phyloP scores from a whole-genome alignment of 2,329 filamentous ascomycete species.

The Mollisia scopiformis region DNA sequence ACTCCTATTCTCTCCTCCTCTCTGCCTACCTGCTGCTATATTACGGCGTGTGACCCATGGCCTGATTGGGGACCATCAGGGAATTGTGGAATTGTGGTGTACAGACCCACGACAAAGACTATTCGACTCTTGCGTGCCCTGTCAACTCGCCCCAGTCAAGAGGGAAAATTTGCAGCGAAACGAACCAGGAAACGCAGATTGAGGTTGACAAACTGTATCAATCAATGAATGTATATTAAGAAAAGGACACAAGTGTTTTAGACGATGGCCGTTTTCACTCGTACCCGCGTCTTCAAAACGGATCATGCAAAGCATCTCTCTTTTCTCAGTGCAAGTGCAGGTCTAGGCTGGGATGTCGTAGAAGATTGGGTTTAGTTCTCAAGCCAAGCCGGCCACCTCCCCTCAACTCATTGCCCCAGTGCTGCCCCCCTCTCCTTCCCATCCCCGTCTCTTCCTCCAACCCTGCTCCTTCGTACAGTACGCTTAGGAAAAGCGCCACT shows the following conservation, averaged over 20 bases:
- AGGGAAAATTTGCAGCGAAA: no score
- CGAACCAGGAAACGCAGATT: no score
- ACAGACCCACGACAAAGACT: no score
- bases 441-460: no score
- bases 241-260: not conserved
- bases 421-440: no score
- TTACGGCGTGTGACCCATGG: conserved; percentile 16
- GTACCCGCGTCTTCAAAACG: not conserved
- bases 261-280: not conserved
- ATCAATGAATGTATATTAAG: not conserved
- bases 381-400: not conserved
- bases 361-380: not conserved
- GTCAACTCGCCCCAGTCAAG: not conserved
- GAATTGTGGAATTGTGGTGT: no score
- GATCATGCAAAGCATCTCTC: not conserved
- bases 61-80: conserved; percentile 4
- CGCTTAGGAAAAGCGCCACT: not conserved
- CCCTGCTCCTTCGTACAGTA: no score
- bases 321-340: no score
- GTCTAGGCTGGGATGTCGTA: not conserved
- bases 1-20: not conserved
- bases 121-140: no score
- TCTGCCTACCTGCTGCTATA: not conserved
- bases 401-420: conserved; percentile 1
- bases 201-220: not conserved